These are phyloP conservation scores for Cladosporium sp. DNA, from an alignment of 2,329 filamentous ascomycete species.

Conservation along the genomic window DNA sequence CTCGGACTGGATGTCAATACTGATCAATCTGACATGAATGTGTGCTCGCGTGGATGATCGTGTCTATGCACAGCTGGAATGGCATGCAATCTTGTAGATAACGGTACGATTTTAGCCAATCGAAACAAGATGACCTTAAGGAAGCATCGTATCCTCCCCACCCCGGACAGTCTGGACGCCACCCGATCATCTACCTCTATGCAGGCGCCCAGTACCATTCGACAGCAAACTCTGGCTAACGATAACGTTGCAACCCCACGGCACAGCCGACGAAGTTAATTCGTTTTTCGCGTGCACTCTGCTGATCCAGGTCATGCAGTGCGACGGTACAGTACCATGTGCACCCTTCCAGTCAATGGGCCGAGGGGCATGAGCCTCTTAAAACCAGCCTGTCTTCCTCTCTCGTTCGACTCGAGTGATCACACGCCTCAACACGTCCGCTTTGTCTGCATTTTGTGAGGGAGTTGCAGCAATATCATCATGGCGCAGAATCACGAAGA, in stretches of 20 bases:
- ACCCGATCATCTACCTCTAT: not conserved
- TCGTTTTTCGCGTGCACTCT: constrained; percentile 12
- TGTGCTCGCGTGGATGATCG: not conserved
- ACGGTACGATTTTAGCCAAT: constrained; percentile 1
- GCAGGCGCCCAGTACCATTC: constrained; percentile 1
- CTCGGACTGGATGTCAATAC: not conserved
- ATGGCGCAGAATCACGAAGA: constrained; percentile 34
- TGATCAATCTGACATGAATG: not conserved
- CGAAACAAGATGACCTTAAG: not conserved
- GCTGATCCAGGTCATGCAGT: constrained; percentile 11
- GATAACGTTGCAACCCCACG: constrained; percentile 17
- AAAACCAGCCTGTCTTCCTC: constrained; percentile 3
- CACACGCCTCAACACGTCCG: not conserved
- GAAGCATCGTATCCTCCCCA: constrained; percentile 6
- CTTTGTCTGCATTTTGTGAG: not conserved
- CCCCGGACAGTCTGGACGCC: not conserved
- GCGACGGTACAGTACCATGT: constrained; percentile 17
- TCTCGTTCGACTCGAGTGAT: not conserved
- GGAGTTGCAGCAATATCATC: not conserved
- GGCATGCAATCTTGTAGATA: constrained; percentile 4
- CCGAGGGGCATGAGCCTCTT: constrained; percentile 1
- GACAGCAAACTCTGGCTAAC: constrained; percentile 14
- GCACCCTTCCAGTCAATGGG: not conserved
- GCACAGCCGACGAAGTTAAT: constrained; percentile 9
- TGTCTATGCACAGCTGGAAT: not conserved